A percentile compares a stretch with the other conserved stretches of the same genome.
These are phyloP conservation scores for Solanum lycopersicoides DNA, from an alignment of 257 asterid genomes.

Conservation along the genomic window DNA sequence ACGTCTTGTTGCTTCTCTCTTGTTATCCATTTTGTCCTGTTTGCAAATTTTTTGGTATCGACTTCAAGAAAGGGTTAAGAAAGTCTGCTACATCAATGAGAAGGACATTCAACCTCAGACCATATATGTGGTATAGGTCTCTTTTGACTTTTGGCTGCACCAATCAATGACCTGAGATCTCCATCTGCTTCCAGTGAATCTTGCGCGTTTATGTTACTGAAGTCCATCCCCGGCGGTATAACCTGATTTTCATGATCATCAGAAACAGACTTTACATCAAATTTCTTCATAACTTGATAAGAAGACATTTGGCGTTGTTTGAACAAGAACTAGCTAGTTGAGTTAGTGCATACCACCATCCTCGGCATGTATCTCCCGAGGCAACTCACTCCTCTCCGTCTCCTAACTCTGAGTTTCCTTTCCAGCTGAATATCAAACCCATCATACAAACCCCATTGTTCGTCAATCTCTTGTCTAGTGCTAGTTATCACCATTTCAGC, in stretches of 20 bases:
- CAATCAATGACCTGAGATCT: slow-evolving; percentile 48
- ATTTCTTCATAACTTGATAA: not conserved
- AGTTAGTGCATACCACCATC: slow-evolving; percentile 38
- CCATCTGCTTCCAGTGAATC: slow-evolving; percentile 33
- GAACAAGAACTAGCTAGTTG: not conserved
- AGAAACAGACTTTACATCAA: not conserved
- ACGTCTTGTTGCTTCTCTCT: not conserved
- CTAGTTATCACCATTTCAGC: slow-evolving; percentile 64
- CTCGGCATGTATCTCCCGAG: slow-evolving; percentile 66
- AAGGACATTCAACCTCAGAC: slow-evolving; percentile 45
- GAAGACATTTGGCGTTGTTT: not conserved
- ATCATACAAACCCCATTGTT: slow-evolving; percentile 69
- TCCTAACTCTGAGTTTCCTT: slow-evolving; percentile 50
- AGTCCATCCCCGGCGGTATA: slow-evolving; percentile 72
- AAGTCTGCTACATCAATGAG: not conserved
- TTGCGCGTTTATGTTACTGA: slow-evolving; percentile 34
- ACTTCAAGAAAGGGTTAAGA: not conserved
- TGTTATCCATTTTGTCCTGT: not conserved
- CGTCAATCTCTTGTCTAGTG: slow-evolving; percentile 64
- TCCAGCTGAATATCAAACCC: slow-evolving; percentile 57
- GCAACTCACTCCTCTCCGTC: slow-evolving; percentile 53
- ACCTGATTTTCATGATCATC: slow-evolving; percentile 25
- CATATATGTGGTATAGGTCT: slow-evolving; percentile 48
- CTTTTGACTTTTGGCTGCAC: slow-evolving; percentile 29
- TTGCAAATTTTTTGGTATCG: not conserved